These are phyloP conservation scores for Lactarius trivialis DNA, from an alignment of 768 basidiomycete species.

Conservation along the genomic window DNA sequence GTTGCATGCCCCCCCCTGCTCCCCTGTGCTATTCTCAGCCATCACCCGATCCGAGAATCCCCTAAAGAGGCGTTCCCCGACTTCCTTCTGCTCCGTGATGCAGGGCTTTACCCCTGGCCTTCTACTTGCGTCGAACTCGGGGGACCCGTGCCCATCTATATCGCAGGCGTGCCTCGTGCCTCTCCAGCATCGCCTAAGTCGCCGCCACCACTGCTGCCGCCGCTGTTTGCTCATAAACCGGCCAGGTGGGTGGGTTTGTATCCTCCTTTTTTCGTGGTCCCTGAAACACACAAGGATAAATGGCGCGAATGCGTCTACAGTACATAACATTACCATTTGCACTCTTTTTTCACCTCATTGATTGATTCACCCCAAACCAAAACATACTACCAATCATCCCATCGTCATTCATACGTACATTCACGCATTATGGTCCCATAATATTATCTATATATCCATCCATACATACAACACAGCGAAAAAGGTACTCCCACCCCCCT, in stretches of 20 bases:
- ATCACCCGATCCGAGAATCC: neutral
- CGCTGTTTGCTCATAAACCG: neutral
- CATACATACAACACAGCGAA: neutral
- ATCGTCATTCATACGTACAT: neutral
- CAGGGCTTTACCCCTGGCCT: neutral
- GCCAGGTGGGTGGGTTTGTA: neutral
- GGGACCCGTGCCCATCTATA: neutral
- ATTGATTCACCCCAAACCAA: neutral
- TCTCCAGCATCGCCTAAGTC: neutral
- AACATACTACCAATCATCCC: neutral
- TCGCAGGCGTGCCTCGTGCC: neutral
- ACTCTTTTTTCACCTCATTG: conserved; percentile 3
- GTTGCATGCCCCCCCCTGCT: neutral
- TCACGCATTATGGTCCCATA: neutral
- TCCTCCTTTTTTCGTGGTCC: neutral
- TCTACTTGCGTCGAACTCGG: neutral
- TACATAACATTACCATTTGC: neutral
- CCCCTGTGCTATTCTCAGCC: neutral
- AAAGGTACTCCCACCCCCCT: neutral
- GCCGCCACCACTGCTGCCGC: neutral
- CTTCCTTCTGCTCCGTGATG: neutral
- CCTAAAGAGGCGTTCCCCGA: neutral
- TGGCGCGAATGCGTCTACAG: neutral
- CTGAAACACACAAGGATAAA: neutral
- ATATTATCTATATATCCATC: neutral